Percentiles rank a stretch among this genome's conserved stretches.
phyloP scores from a whole-genome alignment of 164 flowering plant genomes.

The Vitis rupestris region DNA sequence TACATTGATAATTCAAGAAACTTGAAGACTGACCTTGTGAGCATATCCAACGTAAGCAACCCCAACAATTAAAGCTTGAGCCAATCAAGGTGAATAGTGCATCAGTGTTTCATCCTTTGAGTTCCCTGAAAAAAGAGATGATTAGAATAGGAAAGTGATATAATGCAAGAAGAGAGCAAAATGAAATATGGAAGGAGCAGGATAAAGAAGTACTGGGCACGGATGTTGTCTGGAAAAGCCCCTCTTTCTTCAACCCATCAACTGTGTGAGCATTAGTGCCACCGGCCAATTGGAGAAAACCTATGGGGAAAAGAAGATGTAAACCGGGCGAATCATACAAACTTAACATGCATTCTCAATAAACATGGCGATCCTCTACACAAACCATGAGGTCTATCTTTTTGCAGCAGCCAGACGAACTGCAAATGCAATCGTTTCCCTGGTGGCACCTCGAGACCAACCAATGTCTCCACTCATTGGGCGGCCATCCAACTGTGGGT shows the following conservation, averaged over 20 bases:
- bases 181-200: neutral
- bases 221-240: constrained; percentile 49
- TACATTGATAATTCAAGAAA: too few relatives aligned
- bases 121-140: constrained; percentile 15
- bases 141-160: neutral
- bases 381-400: constrained; percentile 63
- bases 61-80: constrained; percentile 56
- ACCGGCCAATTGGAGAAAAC: constrained; percentile 90
- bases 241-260: constrained; percentile 52
- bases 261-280: constrained; percentile 86
- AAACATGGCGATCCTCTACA: neutral
- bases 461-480: constrained; percentile 98
- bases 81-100: constrained; percentile 5
- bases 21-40: constrained; percentile 49
- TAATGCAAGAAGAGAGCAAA: neutral
- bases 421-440: constrained; percentile 71
- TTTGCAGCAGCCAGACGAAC: constrained; percentile 43
- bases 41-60: constrained; percentile 92
- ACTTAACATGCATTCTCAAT: neutral
- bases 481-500: constrained; percentile 79
- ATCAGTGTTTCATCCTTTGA: constrained; percentile 9
- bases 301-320: constrained; percentile 26
- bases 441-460: constrained; percentile 82
- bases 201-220: constrained; percentile 21
- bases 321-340: neutral